phyloP scores from a whole-genome alignment of 805 yeast species.

The Kodamaea lidongshanica region DNA sequence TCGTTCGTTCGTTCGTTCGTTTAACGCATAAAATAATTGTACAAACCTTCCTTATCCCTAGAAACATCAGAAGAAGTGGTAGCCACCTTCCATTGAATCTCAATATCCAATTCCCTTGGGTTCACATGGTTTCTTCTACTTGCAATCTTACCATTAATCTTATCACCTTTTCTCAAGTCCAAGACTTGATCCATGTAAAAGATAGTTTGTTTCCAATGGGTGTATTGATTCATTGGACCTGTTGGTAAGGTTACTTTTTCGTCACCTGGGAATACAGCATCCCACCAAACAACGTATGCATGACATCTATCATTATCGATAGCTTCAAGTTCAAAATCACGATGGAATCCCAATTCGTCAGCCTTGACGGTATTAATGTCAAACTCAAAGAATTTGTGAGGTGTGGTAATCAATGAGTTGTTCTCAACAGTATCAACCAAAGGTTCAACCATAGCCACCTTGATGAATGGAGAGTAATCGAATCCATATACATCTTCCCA shows the following conservation, averaged over 20 bases:
- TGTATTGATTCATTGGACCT: slow-evolving; percentile 89
- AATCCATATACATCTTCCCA: slow-evolving; percentile 98
- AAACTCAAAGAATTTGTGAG: slow-evolving; percentile 65
- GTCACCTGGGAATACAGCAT: slow-evolving; percentile 75
- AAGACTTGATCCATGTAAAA: slow-evolving; percentile 82
- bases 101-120: slow-evolving; percentile 87
- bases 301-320: slow-evolving; percentile 76
- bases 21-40: slow-evolving; percentile 67
- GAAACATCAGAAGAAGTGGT: slow-evolving; percentile 40
- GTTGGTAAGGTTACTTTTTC: slow-evolving; percentile 76
- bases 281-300: slow-evolving; percentile 93
- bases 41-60: slow-evolving; percentile 55
- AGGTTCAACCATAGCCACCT: slow-evolving; percentile 86
- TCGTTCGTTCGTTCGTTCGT: too few species aligned
- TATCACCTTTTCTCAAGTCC: slow-evolving; percentile 70
- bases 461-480: slow-evolving; percentile 86
- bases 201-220: slow-evolving; percentile 99
- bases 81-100: slow-evolving; percentile 51
- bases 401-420: slow-evolving; percentile 63
- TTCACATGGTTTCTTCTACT: slow-evolving; percentile 72
- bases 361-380: slow-evolving; percentile 86
- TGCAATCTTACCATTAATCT: slow-evolving; percentile 61
- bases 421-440: slow-evolving; percentile 92
- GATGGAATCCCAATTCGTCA: slow-evolving; percentile 72
- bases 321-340: slow-evolving; percentile 65